These are phyloP conservation scores for Termitomyces sp. DNA, from an alignment of 768 basidiomycete genomes.

Conservation along the genomic window DNA sequence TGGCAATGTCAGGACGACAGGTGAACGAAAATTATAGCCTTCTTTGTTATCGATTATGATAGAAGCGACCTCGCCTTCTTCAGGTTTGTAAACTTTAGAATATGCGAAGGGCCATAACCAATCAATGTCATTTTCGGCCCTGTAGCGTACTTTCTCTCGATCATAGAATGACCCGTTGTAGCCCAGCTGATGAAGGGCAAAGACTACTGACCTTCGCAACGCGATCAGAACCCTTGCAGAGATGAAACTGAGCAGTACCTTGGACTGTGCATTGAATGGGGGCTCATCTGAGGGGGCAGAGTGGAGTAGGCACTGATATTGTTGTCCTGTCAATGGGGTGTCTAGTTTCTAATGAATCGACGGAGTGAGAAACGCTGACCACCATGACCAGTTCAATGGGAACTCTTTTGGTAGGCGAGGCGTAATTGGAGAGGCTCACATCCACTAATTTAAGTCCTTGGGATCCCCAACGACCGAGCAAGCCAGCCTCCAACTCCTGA, in stretches of 20 bases:
- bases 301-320: neutral
- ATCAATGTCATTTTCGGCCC: neutral
- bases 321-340: neutral
- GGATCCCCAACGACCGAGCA: neutral
- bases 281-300: no score
- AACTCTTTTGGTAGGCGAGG: neutral
- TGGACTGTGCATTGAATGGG: neutral
- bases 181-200: neutral
- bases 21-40: neutral
- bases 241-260: neutral
- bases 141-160: neutral
- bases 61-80: neutral
- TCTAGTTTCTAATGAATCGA: neutral
- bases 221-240: neutral
- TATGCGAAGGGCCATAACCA: neutral
- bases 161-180: neutral
- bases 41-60: neutral
- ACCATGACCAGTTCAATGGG: conserved; percentile 12
- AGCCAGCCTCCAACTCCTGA: neutral
- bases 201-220: conserved; percentile 4
- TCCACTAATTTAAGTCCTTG: neutral
- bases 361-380: conserved; percentile 1
- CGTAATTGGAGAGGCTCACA: conserved; percentile 9
- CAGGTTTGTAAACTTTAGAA: neutral
- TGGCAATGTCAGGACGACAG: conserved; percentile 12